These are phyloP conservation scores for Hibiscus mutabilis DNA, from an alignment of 345 rosid genomes.

Conservation along the genomic window DNA sequence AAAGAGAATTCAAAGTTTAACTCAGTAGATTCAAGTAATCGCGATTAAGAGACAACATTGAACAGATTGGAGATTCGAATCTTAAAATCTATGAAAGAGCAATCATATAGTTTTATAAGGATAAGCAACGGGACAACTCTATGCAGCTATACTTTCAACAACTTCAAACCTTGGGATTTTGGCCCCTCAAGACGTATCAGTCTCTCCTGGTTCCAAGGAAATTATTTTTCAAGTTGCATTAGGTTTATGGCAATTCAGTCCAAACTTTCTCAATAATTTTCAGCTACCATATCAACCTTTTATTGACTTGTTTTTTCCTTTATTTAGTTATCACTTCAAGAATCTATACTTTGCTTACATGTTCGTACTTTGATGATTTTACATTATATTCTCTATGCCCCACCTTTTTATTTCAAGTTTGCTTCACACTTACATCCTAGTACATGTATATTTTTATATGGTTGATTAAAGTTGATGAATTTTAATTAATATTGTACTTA, in stretches of 20 bases:
- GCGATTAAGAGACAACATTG: too few species aligned
- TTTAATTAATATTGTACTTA: background rate
- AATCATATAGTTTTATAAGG: too few species aligned
- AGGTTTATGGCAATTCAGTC: background rate
- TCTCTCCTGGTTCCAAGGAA: too few species aligned
- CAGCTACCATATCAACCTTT: too few species aligned
- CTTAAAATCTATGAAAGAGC: background rate
- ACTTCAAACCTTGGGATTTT: background rate
- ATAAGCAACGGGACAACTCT: too few species aligned
- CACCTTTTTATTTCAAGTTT: background rate
- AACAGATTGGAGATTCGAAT: background rate
- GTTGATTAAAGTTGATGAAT: background rate
- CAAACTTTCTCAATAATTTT: background rate
- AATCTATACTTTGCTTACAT: background rate
- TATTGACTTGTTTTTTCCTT: too few species aligned
- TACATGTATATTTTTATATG: background rate
- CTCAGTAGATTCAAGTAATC: too few species aligned
- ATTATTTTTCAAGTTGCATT: too few species aligned
- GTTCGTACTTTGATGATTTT: background rate
- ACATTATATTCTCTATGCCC: slow-evolving; percentile 5
- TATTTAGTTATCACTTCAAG: too few species aligned
- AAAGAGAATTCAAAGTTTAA: background rate
- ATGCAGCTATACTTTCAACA: too few species aligned
- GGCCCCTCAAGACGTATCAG: background rate
- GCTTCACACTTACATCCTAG: background rate